phyloP scores from a whole-genome alignment of 1,284 basidiomycete genomes.

The Pterulicium gracile region DNA sequence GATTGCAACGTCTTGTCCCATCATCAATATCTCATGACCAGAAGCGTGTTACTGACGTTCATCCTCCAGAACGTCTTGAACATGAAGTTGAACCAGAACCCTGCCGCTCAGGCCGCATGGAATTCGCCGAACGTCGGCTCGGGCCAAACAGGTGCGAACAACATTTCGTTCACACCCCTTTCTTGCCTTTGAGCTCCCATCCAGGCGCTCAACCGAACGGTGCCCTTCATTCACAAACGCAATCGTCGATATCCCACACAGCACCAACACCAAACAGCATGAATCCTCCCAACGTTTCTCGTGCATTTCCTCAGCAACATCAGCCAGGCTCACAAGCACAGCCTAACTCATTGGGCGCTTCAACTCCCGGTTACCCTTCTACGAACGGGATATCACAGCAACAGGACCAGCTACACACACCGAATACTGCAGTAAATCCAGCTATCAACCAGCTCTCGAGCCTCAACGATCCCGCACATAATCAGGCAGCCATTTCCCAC shows the following conservation, averaged over 20 bases:
- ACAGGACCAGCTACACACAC: background rate
- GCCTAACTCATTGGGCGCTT: constrained; percentile 15
- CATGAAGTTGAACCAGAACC: constrained; percentile 45
- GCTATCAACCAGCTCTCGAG: constrained; percentile 14
- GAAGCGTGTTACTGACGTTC: constrained; percentile 2
- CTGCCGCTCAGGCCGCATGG: constrained; percentile 50
- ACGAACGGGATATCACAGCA: background rate
- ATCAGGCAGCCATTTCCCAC: constrained; percentile 18
- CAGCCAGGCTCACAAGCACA: constrained; percentile 24
- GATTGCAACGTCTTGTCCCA: too few species aligned
- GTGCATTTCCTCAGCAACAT: background rate
- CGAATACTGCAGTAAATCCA: constrained; percentile 10
- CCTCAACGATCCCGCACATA: constrained; percentile 16
- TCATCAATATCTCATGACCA: constrained; percentile 10
- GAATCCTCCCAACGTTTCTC: background rate
- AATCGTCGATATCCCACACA: background rate
- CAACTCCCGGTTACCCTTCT: background rate
- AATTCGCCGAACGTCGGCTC: constrained; percentile 38
- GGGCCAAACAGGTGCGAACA: constrained; percentile 15
- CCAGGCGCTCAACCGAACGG: constrained; percentile 10
- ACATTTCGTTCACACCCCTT: constrained; percentile 5
- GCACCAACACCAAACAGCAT: background rate
- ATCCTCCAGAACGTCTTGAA: constrained; percentile 39
- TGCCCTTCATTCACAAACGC: background rate
- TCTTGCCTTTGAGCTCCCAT: constrained; percentile 9